Evolutionary conservation across 164 flowering plant species (phyloP), one percentile per base, ranked within the genome.

Genomic region (Aristolochia californica): DNA sequence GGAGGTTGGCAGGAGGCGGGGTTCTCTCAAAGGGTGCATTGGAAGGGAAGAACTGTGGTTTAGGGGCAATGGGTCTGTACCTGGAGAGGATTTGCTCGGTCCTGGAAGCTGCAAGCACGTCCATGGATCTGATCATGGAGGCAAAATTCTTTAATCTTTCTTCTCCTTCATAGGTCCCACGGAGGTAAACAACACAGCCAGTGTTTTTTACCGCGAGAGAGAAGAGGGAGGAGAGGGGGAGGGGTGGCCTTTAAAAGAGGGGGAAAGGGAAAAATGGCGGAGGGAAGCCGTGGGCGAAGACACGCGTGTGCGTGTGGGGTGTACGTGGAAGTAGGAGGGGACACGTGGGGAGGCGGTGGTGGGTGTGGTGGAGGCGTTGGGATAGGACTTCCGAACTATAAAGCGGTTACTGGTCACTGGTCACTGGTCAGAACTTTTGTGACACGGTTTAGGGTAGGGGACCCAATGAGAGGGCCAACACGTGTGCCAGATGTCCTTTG

Each of bases 51-150:
- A 55, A 26, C 62, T 73, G 81, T 8, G 98, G 98, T 65, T 78
- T 93, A 0, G 98, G 98, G 2, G 97, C 98, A 28, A 93, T 93
- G 57, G 97, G 98, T 56, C 96, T 62, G 75, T 89, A 93, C 70
- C 89, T 70, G 2, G 98, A 83, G 88, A 93, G 66, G 63, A 93
- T 93, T 77, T 93, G 82, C 18, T 93, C 98, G 0, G 87, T 80
- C 65, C 80, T 85, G 0, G 84, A 72, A 0, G 83, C 55, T 24
- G 74, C 25, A 23, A 74, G 70, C 48, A 80, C 70, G 57, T 68
- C n/a, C n/a, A n/a, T 54, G 1, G 87, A 62, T 54, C 77, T 77
- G 56, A 83, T 74, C 83, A 82, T 56, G 43, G 40, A 48, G n/a
- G 15, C 40, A 34, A 3, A 34, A 5, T 26, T 17, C 21, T 45